Evolutionary conservation across 2,329 filamentous ascomycete genomes (phyloP).

Genomic region (Pleoardoris graminearum): DNA sequence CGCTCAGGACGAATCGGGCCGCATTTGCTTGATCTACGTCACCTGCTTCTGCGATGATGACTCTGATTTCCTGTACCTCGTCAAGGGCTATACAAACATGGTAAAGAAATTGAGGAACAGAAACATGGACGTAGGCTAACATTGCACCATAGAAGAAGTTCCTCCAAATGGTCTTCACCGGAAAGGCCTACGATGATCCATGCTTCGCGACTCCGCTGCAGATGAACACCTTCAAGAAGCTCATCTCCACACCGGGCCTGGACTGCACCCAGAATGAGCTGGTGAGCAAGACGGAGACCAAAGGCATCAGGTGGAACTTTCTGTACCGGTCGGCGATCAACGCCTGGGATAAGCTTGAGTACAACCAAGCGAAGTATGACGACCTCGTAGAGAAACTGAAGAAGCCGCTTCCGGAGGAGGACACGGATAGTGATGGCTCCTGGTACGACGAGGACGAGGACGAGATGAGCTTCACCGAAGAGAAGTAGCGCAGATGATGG

Average conservation of each 20-base stretch:
- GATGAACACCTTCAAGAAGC: neutral
- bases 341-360: constrained; percentile 22
- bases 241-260: neutral
- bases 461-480: neutral
- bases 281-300: constrained; percentile 10
- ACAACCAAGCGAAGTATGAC: constrained; percentile 8
- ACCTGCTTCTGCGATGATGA: constrained; percentile 22
- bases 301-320: constrained; percentile 24
- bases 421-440: neutral
- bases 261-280: neutral
- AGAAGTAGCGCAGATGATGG: neutral
- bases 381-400: neutral
- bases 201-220: constrained; percentile 14
- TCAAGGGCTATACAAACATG: constrained; percentile 17
- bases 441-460: neutral
- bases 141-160: constrained; percentile 12
- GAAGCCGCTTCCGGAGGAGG: neutral
- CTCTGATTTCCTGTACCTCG: constrained; percentile 23
- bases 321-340: constrained; percentile 22
- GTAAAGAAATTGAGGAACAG: neutral
- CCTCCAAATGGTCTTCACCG: constrained; percentile 15
- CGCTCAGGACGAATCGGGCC: neutral
- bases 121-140: constrained; percentile 1
- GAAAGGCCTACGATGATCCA: constrained; percentile 22
- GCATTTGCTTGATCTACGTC: constrained; percentile 22